These are phyloP conservation scores for Phytophthora macrochlamydospora DNA, from an alignment of 352 stramenopile genomes.

Conservation along the genomic window DNA sequence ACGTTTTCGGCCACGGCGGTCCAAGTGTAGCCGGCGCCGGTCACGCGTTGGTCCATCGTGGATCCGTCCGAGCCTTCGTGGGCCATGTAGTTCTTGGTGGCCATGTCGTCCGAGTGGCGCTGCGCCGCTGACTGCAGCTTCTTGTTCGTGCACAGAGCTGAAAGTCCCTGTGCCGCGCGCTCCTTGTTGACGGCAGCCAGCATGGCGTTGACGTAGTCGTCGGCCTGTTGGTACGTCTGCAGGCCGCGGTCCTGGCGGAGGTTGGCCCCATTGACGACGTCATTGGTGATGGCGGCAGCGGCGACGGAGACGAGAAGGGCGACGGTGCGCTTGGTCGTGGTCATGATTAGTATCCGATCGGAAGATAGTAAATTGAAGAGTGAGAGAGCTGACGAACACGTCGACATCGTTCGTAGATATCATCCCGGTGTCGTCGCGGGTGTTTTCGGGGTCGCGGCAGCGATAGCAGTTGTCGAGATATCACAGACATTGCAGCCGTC, in stretches of 20 bases:
- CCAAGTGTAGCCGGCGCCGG: conserved; percentile 43
- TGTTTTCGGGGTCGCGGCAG: no score
- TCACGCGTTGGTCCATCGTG: conserved; percentile 39
- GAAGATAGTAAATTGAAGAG: no score
- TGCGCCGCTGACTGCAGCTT: conserved; percentile 27
- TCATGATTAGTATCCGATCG: no score
- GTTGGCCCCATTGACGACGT: conserved; percentile 13
- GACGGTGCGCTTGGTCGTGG: no score
- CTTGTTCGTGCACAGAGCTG: conserved; percentile 41
- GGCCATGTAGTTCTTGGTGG: conserved; percentile 43
- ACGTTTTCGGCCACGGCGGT: conserved; percentile 51
- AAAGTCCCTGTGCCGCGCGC: conserved; percentile 34
- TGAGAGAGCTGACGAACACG: no score
- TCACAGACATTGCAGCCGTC: no score
- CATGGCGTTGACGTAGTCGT: conserved; percentile 24
- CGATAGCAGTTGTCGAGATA: no score
- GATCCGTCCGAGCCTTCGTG: conserved; percentile 50
- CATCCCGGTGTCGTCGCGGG: no score
- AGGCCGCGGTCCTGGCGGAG: conserved; percentile 9
- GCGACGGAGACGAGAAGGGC: no score
- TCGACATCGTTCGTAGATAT: no score
- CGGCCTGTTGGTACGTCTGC: conserved; percentile 14
- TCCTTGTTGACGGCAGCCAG: conserved; percentile 40
- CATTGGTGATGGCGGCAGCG: no score
- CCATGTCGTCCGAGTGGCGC: conserved; percentile 38